phyloP scores from a whole-genome alignment of 2,329 filamentous ascomycete genomes.

The Colletotrichum eleusines region DNA sequence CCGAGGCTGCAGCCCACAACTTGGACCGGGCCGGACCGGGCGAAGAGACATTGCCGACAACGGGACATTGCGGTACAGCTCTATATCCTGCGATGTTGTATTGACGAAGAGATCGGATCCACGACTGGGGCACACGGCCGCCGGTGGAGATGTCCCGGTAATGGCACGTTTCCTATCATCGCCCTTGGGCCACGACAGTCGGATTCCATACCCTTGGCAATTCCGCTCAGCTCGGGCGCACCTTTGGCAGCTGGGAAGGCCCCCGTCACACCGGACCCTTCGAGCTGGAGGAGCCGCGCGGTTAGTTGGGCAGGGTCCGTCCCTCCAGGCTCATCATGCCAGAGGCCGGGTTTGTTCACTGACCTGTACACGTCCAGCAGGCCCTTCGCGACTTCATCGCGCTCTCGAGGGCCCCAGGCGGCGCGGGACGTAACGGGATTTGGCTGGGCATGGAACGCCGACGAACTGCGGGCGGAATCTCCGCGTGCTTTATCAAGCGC shows the following conservation, averaged over 20 bases:
- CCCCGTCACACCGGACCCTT: slow-evolving; percentile 14
- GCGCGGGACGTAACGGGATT: neutral
- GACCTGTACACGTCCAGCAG: slow-evolving; percentile 30
- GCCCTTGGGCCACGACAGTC: slow-evolving; percentile 20
- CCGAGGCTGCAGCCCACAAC: neutral
- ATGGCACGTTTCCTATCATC: slow-evolving; percentile 17
- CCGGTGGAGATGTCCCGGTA: neutral
- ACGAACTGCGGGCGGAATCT: neutral
- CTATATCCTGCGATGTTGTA: slow-evolving; percentile 11
- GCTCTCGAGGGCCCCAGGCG: neutral
- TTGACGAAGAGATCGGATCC: neutral
- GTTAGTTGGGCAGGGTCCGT: neutral
- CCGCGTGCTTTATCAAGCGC: neutral
- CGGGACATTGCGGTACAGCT: neutral
- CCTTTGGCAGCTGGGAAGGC: slow-evolving; percentile 1
- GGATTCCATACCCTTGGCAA: slow-evolving; percentile 15
- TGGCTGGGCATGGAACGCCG: neutral
- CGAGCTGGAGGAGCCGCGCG: neutral
- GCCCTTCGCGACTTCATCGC: slow-evolving; percentile 20
- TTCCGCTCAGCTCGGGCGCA: neutral
- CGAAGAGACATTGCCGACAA: neutral
- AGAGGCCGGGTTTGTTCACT: neutral
- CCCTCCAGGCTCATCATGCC: fast-evolving
- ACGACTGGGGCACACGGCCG: too few species aligned
- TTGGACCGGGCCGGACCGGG: neutral